Conservation (phyloP, 805 yeast species). For the Hanseniaspora meyeri region DNA sequence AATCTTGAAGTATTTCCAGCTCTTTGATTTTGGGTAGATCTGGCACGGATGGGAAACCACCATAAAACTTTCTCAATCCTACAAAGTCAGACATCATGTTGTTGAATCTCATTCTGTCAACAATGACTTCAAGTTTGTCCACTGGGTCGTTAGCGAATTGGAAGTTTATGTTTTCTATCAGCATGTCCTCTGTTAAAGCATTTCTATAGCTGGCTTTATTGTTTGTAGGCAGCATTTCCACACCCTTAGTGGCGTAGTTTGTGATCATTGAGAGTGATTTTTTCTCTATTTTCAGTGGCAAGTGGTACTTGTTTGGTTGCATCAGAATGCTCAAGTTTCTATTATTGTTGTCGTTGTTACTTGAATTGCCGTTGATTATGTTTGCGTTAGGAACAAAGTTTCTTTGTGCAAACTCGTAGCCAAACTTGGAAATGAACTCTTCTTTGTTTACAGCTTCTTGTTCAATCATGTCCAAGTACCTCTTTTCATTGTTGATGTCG, state of each 20-base stretch:
- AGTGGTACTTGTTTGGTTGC: constrained; percentile 39
- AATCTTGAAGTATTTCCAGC: constrained; percentile 65
- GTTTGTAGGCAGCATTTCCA: constrained; percentile 4
- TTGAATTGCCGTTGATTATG: constrained; percentile 9
- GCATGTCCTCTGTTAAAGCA: constrained; percentile 22
- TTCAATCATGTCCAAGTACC: constrained; percentile 54
- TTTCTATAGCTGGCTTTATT: constrained; percentile 5
- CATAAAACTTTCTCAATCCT: constrained; percentile 54
- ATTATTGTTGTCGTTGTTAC: constrained; percentile 6
- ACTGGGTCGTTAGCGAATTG: constrained; percentile 32
- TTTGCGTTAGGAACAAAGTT: constrained; percentile 8
- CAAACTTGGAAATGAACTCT: constrained; percentile 9
- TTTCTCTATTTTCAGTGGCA: constrained; percentile 26
- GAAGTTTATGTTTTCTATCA: constrained; percentile 35
- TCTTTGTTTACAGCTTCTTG: not conserved
- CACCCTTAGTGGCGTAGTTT: constrained; percentile 26
- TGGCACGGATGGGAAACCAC: constrained; percentile 72
- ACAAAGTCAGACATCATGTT: constrained; percentile 58
- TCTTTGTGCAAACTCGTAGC: constrained; percentile 4
- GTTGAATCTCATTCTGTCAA: constrained; percentile 52
- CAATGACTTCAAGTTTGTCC: constrained; percentile 39
- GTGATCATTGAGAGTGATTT: constrained; percentile 29
- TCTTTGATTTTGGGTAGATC: constrained; percentile 48
- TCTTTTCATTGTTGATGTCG: constrained; percentile 75
- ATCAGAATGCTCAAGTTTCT: constrained; percentile 19